Percentiles rank a stretch among this genome's conserved stretches.
These are phyloP conservation scores for Sclerotinia nivalis DNA, from an alignment of 2,329 filamentous ascomycete genomes.

Conservation along the genomic window DNA sequence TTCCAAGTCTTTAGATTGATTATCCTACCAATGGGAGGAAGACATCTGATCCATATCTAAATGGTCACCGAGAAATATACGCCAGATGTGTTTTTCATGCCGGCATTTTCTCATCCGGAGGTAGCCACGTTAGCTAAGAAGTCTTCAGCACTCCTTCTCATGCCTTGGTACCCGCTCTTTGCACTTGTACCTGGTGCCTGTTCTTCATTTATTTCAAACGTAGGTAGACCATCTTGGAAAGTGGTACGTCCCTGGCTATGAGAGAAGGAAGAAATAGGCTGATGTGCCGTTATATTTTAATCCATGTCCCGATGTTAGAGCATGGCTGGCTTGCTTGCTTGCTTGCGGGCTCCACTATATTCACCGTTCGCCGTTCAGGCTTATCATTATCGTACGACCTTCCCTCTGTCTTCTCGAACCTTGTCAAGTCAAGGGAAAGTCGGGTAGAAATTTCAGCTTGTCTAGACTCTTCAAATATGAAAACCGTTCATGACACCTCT, in stretches of 20 bases:
- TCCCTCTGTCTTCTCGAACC: not conserved
- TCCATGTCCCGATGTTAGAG: not conserved
- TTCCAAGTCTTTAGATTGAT: not conserved
- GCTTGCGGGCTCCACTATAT: constrained; percentile 1
- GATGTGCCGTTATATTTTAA: not conserved
- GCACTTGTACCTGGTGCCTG: constrained; percentile 4
- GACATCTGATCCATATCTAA: not conserved
- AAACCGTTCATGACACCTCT: not conserved
- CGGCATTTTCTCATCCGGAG: not conserved
- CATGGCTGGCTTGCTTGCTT: not conserved
- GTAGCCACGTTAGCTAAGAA: not conserved
- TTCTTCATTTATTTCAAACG: not conserved
- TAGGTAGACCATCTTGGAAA: not conserved
- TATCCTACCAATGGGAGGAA: not conserved
- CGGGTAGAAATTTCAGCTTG: not conserved
- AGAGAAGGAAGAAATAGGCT: not conserved
- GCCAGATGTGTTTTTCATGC: not conserved
- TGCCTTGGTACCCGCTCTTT: not conserved
- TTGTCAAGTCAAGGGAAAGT: not conserved
- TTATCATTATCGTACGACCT: constrained; percentile 12
- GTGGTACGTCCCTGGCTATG: not conserved
- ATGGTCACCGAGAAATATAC: not conserved
- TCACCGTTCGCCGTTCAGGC: not conserved
- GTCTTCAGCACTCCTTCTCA: not conserved
- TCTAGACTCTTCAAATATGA: not conserved